Evolutionary conservation across 352 stramenopile species (phyloP).

Genomic region (Phytophthora citricola): DNA sequence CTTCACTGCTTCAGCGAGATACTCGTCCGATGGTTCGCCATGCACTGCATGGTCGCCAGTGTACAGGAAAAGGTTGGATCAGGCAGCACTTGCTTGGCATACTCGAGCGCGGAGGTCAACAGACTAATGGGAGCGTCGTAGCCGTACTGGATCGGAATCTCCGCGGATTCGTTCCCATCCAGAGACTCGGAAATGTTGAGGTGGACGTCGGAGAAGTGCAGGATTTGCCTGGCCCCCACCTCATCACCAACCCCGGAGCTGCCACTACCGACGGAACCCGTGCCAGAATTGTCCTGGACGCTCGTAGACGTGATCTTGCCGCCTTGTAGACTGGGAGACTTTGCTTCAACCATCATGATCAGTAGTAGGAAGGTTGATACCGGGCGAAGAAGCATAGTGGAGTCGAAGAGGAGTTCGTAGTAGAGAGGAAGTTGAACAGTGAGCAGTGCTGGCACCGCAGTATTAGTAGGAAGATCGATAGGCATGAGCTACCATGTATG

Average conservation of each 20-base stretch:
- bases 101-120: slow-evolving; percentile 62
- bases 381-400: slow-evolving; percentile 9
- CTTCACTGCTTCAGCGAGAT: slow-evolving; percentile 58
- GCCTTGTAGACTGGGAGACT: slow-evolving; percentile 9
- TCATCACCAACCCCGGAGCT: slow-evolving; percentile 22
- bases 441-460: slow-evolving; percentile 4
- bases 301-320: slow-evolving; percentile 29
- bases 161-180: slow-evolving; percentile 38
- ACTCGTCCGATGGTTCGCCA: slow-evolving; percentile 51
- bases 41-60: slow-evolving; percentile 75
- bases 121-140: slow-evolving; percentile 53
- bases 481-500: not conserved
- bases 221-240: slow-evolving; percentile 48
- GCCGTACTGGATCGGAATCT: slow-evolving; percentile 49
- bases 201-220: slow-evolving; percentile 82
- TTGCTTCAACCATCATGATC: slow-evolving; percentile 2
- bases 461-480: slow-evolving; percentile 6
- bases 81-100: slow-evolving; percentile 55
- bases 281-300: slow-evolving; percentile 18
- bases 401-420: slow-evolving; percentile 1
- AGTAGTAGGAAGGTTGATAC: slow-evolving; percentile 11
- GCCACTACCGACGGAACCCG: slow-evolving; percentile 17
- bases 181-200: slow-evolving; percentile 64
- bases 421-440: slow-evolving; percentile 26
- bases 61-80: slow-evolving; percentile 73